Percentiles rank a stretch among this genome's conserved stretches.
phyloP scores from a whole-genome alignment of 164 flowering plant genomes.

The Aristolochia californica region DNA sequence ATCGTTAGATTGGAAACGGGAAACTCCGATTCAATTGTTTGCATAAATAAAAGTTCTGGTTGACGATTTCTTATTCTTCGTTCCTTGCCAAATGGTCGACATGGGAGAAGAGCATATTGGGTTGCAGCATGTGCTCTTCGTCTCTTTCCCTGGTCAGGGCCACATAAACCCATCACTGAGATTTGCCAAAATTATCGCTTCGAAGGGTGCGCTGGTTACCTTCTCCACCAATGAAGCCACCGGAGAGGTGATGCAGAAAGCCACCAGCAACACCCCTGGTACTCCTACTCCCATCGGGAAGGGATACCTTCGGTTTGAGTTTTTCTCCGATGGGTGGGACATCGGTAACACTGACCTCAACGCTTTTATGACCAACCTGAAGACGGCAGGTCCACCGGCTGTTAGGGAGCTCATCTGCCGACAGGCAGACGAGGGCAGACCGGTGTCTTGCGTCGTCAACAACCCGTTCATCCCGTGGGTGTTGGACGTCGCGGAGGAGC shows the following conservation, averaged over 20 bases:
- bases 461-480: slow-evolving; percentile 83
- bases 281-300: slow-evolving; percentile 30
- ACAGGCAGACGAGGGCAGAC: slow-evolving; percentile 28
- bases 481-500: slow-evolving; percentile 41
- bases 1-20: too few relatives aligned
- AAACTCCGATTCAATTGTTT: too few relatives aligned
- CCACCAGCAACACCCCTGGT: slow-evolving; percentile 18
- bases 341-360: slow-evolving; percentile 29
- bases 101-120: too few relatives aligned
- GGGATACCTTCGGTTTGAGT: slow-evolving; percentile 54
- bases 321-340: slow-evolving; percentile 49
- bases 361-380: slow-evolving; percentile 28
- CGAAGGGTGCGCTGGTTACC: slow-evolving; percentile 29
- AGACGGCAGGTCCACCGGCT: slow-evolving; percentile 23
- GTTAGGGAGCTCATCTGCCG: slow-evolving; percentile 26
- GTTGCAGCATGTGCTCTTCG: slow-evolving; percentile 19
- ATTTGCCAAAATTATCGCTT: slow-evolving; percentile 19
- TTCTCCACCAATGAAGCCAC: slow-evolving; percentile 33
- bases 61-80: too few relatives aligned
- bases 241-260: slow-evolving; percentile 28
- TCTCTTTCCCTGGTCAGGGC: slow-evolving; percentile 20
- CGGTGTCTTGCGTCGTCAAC: slow-evolving; percentile 56
- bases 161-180: slow-evolving; percentile 25
- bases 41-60: too few relatives aligned
- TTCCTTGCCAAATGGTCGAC: too few relatives aligned